Conservation (phyloP, 164 flowering plant species). For the Kingdonia uniflora region DNA sequence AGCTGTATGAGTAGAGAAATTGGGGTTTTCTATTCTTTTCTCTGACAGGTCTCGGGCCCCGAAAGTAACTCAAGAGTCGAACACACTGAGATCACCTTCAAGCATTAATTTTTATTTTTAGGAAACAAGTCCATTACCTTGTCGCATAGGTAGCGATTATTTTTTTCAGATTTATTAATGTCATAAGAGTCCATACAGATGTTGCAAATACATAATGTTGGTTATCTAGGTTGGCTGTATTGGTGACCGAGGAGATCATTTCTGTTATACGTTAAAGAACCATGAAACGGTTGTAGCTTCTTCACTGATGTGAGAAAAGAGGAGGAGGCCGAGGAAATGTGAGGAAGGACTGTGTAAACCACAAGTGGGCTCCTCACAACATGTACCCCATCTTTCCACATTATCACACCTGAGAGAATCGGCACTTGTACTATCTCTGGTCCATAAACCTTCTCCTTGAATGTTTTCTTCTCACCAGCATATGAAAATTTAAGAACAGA, state of each 20-base stretch:
- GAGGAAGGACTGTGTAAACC: conserved; percentile 20
- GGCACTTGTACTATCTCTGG: conserved; percentile 23
- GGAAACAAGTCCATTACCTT: too few relatives aligned
- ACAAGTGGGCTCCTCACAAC: conserved; percentile 34
- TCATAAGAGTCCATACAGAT: too few relatives aligned
- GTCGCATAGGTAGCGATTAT: too few relatives aligned
- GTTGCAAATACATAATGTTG: too few relatives aligned
- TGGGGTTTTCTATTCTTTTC: too few relatives aligned
- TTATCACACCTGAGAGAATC: conserved; percentile 30
- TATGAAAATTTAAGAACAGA: conserved; percentile 22
- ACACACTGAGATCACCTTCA: too few relatives aligned
- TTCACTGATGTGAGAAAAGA: conserved; percentile 2
- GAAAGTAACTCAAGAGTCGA: too few relatives aligned
- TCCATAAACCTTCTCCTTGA: conserved; percentile 26
- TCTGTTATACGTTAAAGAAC: conserved; percentile 10
- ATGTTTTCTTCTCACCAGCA: conserved; percentile 26
- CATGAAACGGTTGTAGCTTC: conserved; percentile 1
- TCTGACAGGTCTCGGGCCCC: too few relatives aligned
- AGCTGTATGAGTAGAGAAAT: too few relatives aligned
- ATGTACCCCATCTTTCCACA: conserved; percentile 31
- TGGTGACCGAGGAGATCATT: background rate
- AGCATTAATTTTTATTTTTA: too few relatives aligned
- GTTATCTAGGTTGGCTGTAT: too few relatives aligned
- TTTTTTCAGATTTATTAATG: too few relatives aligned
- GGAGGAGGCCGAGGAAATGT: background rate